Conservation (phyloP, 164 flowering plant species). For the Vitis cinerea region DNA sequence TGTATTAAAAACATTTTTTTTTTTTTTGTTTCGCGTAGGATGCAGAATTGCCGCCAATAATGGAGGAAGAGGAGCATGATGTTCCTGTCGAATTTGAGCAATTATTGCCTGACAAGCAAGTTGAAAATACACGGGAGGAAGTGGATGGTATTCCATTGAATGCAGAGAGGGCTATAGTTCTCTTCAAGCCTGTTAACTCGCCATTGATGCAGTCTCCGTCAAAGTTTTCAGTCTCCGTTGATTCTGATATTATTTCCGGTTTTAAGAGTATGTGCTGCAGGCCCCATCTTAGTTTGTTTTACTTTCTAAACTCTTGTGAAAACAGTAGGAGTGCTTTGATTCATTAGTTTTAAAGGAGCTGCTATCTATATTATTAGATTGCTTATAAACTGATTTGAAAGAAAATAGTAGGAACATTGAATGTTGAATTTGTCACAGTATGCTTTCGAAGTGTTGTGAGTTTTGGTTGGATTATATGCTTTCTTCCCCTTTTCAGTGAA, state of each 20-base stretch:
- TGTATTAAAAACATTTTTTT: neutral
- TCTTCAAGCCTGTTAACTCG: constrained; percentile 49
- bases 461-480: no score
- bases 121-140: constrained; percentile 17
- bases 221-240: constrained; percentile 31
- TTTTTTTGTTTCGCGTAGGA: constrained; percentile 29
- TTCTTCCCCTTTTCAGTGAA: no score
- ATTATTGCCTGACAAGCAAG: constrained; percentile 15
- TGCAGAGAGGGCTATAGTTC: constrained; percentile 71
- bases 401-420: no score
- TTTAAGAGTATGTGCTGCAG: constrained; percentile 47
- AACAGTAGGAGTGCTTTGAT: no score
- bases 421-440: no score
- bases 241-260: constrained; percentile 46
- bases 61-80: constrained; percentile 67
- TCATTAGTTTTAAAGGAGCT: no score
- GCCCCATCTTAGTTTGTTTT: no score
- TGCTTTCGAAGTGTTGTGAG: no score
- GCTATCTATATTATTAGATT: no score
- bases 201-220: constrained; percentile 24
- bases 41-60: constrained; percentile 66
- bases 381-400: no score
- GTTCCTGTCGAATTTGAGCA: constrained; percentile 19
- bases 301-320: no score
- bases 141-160: constrained; percentile 25